Evolutionary conservation across 75 land plant species (phyloP).

Genomic region (Cryptomeria japonica): DNA sequence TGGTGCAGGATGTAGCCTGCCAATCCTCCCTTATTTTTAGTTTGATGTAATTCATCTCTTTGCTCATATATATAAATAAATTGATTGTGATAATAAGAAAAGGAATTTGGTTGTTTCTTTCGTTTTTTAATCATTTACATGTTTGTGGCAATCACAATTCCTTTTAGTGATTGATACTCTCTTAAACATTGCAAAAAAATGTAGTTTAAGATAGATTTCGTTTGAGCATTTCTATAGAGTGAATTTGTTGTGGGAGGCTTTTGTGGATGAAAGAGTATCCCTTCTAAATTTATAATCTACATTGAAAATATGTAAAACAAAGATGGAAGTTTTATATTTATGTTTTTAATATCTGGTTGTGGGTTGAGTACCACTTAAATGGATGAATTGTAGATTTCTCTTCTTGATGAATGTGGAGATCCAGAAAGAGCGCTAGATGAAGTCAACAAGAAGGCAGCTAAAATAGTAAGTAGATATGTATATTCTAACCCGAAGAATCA

Average conservation of each 20-base stretch:
- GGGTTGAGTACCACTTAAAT: not conserved
- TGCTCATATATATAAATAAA: no score
- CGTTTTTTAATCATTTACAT: not conserved
- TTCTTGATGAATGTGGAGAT: slow-evolving; percentile 81
- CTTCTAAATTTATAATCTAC: not conserved
- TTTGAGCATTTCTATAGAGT: not conserved
- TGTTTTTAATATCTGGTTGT: not conserved
- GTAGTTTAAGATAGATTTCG: not conserved
- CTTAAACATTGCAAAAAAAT: not conserved
- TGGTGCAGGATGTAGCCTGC: not conserved
- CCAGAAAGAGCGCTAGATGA: slow-evolving; percentile 86
- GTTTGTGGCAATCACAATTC: not conserved
- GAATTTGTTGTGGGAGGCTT: not conserved
- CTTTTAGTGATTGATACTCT: not conserved
- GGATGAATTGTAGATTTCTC: slow-evolving; percentile 54
- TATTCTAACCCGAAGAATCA: not conserved
- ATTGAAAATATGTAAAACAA: not conserved
- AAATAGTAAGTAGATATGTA: slow-evolving; percentile 56
- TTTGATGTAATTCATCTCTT: no score
- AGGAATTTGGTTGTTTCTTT: not conserved
- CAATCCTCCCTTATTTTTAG: no score
- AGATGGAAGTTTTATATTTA: not conserved
- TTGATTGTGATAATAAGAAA: no score
- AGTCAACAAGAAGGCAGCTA: slow-evolving; percentile 68
- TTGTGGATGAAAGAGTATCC: not conserved